A percentile compares a stretch with the other conserved stretches of the same genome.
phyloP scores from a whole-genome alignment of 768 basidiomycete species.

The Mycena rosella region DNA sequence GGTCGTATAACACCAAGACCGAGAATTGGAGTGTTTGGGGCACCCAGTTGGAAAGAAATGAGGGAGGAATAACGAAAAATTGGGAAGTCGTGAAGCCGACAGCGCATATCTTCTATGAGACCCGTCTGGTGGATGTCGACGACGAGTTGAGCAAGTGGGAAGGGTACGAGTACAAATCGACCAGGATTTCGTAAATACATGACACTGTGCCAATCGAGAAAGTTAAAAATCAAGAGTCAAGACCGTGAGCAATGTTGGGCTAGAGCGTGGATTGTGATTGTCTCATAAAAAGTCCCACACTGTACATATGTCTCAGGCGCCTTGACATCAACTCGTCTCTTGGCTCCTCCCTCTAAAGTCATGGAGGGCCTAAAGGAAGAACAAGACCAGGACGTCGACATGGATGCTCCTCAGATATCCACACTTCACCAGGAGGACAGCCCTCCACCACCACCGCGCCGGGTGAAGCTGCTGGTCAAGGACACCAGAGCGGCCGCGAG shows the following conservation, averaged over 20 bases:
- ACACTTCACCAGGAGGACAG: constrained; percentile 79
- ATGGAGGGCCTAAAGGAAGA: constrained; percentile 42
- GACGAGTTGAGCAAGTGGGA: constrained; percentile 75
- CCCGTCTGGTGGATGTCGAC: constrained; percentile 66
- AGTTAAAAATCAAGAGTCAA: not conserved
- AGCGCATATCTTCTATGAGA: constrained; percentile 76
- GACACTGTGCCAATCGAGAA: too few relatives aligned
- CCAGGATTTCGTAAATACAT: not conserved
- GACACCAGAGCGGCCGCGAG: constrained; percentile 43
- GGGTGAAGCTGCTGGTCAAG: constrained; percentile 65
- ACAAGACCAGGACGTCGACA: constrained; percentile 65
- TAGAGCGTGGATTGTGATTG: not conserved
- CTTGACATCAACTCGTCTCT: not conserved
- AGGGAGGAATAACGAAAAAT: constrained; percentile 60
- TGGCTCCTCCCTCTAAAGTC: constrained; percentile 34
- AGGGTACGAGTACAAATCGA: constrained; percentile 61
- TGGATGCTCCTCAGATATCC: constrained; percentile 89
- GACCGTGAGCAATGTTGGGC: too few relatives aligned
- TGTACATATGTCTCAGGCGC: constrained; percentile 1
- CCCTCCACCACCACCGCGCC: constrained; percentile 69
- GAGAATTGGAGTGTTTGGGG: constrained; percentile 72
- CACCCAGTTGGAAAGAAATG: constrained; percentile 61
- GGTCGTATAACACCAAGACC: constrained; percentile 63
- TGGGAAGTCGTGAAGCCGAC: constrained; percentile 73
- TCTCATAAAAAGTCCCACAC: not conserved